Evolutionary conservation across 192 early-diverging fungal genomes (phyloP), one percentile per base, ranked within the genome.

Genomic region (Entomortierella chlamydospora): DNA sequence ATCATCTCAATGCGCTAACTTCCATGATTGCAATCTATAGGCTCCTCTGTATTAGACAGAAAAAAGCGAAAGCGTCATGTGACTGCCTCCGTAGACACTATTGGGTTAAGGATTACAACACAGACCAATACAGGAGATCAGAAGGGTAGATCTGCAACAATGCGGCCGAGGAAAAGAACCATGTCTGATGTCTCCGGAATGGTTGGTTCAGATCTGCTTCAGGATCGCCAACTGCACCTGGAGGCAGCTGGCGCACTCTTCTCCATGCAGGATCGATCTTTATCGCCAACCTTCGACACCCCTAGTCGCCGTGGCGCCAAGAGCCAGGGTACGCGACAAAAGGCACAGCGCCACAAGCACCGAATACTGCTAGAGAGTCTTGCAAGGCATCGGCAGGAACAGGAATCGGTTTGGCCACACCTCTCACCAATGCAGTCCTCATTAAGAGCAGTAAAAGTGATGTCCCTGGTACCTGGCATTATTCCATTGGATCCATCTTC

Each of bases 101-200:
- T 47, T n/a, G 68, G 50, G 15, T 43, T 72, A 26, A 42, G 64
- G 15, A 72, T 71, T n/a, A 23, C 58, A 23, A 71, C 68, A 30
- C 18, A 49, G 1, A 56, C 42, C n/a, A 57, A 29, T 12, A 62
- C 57, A 22, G 31, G 52, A n/a, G 34, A 23, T 1, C 56, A 39
- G 33, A 65, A 73, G 37, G 49, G 47, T 37, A 50, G 55, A 47
- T 18, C 31, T 4, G 58, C 23, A 47, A 39, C 50, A 49, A 68
- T 64, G 13, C 64, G 64, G 23, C 70, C 57, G 30, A 51, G 70
- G 22, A 81, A 72, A 58, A 26, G 71, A 47, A 81, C 79, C 8
- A 43, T 81, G 47, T 81, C 79, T 7, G 79, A 81, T 63, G 29
- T 73, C 6, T 81, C 79, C 31, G 79, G 71, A 11, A 73, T 69